phyloP scores from a whole-genome alignment of 345 rosid species.

The Lumnitzera racemosa region DNA sequence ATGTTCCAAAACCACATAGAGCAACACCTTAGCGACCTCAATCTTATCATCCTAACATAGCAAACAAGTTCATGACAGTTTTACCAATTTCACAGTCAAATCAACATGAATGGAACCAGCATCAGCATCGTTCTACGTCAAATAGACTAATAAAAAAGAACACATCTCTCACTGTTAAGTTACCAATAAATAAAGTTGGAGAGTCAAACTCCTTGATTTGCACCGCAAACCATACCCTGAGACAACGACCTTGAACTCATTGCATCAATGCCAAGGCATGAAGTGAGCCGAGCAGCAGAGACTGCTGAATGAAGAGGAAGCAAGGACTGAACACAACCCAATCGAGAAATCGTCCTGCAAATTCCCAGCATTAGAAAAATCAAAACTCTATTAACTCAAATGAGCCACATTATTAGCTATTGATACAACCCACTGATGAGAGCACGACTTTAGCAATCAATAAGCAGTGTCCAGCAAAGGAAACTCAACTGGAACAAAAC shows the following conservation, averaged over 20 bases:
- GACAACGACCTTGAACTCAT: constrained; percentile 73
- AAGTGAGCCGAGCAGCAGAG: constrained; percentile 77
- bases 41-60: too few species aligned
- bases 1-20: too few species aligned
- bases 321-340: constrained; percentile 74
- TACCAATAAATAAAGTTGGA: too few species aligned
- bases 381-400: neutral
- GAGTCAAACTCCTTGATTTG: constrained; percentile 89
- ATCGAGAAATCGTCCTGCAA: constrained; percentile 53
- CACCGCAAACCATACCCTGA: constrained; percentile 99
- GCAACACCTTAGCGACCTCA: too few species aligned
- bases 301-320: constrained; percentile 78
- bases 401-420: neutral
- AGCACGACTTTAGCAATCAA: neutral
- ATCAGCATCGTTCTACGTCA: too few species aligned
- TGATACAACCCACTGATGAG: neutral
- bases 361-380: constrained; percentile 1
- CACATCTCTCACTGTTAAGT: too few species aligned
- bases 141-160: too few species aligned
- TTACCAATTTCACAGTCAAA: too few species aligned
- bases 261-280: constrained; percentile 81
- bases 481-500: too few species aligned
- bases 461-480: neutral
- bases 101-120: too few species aligned
- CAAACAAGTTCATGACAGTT: too few species aligned